Evolutionary conservation across 164 flowering plant genomes (phyloP).

Genomic region (Nymphaea thermarum): DNA sequence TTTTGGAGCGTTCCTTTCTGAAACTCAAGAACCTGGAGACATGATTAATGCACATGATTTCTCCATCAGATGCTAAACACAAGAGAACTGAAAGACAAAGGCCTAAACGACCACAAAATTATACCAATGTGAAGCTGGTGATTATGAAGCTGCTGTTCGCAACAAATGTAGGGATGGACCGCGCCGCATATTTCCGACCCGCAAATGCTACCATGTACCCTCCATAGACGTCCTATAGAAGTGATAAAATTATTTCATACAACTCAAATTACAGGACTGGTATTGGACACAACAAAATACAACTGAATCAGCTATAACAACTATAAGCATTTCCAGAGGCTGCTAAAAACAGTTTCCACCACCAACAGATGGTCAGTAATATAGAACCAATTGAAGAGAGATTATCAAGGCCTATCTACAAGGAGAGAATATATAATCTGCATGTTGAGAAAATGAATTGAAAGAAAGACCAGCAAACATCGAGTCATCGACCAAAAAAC

Average conservation of each 20-base stretch:
- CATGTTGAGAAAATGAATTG: too few relatives aligned
- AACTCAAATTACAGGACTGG: neutral
- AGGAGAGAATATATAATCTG: too few relatives aligned
- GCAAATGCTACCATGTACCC: slow-evolving; percentile 99
- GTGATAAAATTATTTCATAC: neutral
- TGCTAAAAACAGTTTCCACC: too few relatives aligned
- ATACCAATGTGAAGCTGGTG: slow-evolving; percentile 91
- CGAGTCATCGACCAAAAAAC: too few relatives aligned
- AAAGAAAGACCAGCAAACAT: too few relatives aligned
- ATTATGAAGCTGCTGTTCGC: slow-evolving; percentile 59
- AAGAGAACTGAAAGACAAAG: neutral
- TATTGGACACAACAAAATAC: too few relatives aligned
- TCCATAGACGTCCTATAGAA: slow-evolving; percentile 40
- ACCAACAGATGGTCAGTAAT: too few relatives aligned
- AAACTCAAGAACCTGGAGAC: slow-evolving; percentile 66
- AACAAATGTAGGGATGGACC: slow-evolving; percentile 73
- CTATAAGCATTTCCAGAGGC: too few relatives aligned
- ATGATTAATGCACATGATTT: slow-evolving; percentile 1
- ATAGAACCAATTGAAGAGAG: too few relatives aligned
- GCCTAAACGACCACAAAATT: neutral
- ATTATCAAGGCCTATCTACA: too few relatives aligned
- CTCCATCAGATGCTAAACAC: neutral
- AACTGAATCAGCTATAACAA: too few relatives aligned
- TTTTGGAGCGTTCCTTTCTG: slow-evolving; percentile 81
- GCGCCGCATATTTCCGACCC: slow-evolving; percentile 90